A percentile compares a stretch with the other conserved stretches of the same genome.
phyloP scores from a whole-genome alignment of 106 monocot genomes.

The Narthecium ossifragum region DNA sequence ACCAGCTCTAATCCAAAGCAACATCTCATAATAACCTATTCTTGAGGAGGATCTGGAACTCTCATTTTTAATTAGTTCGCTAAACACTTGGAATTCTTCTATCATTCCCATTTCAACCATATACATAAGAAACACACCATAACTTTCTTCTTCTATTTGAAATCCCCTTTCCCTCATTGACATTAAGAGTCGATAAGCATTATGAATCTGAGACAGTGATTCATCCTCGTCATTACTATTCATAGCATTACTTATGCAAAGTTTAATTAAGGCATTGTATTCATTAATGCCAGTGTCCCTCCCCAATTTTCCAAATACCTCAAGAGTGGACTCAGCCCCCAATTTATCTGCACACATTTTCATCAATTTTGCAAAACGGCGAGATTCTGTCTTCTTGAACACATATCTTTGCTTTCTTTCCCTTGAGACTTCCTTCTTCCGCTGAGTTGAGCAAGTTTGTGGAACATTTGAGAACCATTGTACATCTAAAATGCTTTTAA shows the following conservation, averaged over 20 bases:
- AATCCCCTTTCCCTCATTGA: conserved; percentile 81
- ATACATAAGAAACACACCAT: conserved; percentile 59
- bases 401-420: conserved; percentile 58
- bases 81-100: conserved; percentile 55
- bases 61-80: conserved; percentile 52
- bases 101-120: conserved; percentile 61
- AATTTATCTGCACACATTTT: conserved; percentile 50
- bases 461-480: conserved; percentile 20
- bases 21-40: conserved; percentile 78
- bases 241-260: conserved; percentile 62
- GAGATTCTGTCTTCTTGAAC: conserved; percentile 45
- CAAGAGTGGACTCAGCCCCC: conserved; percentile 60
- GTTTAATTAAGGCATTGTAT: conserved; percentile 57
- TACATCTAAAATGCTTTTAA: conserved; percentile 20
- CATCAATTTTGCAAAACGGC: conserved; percentile 55
- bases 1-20: conserved; percentile 62
- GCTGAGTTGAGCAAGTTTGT: conserved; percentile 8
- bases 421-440: conserved; percentile 48
- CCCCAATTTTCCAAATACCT: conserved; percentile 62
- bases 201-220: conserved; percentile 27
- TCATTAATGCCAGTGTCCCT: conserved; percentile 69
- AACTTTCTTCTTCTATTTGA: conserved; percentile 64
- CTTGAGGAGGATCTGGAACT: conserved; percentile 33
- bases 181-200: conserved; percentile 42
- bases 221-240: conserved; percentile 22